These are phyloP conservation scores for Penicillium antarcticum DNA, from an alignment of 495 filamentous ascomycete species.

Conservation along the genomic window DNA sequence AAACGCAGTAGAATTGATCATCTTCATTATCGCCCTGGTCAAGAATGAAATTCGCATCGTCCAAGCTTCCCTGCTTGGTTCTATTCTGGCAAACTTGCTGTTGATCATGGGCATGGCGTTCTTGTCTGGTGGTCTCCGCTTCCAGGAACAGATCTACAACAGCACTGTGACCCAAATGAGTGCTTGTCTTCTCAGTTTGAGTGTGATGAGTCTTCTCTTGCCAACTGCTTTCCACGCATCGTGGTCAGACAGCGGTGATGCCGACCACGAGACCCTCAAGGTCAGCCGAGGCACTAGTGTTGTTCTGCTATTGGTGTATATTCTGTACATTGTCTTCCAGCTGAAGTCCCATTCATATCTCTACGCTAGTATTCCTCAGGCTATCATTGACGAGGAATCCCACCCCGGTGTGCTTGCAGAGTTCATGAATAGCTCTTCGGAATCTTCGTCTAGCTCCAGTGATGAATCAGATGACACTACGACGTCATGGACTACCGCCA, in stretches of 20 bases:
- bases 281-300: conserved; percentile 89
- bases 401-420: conserved; percentile 80
- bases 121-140: conserved; percentile 79
- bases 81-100: conserved; percentile 82
- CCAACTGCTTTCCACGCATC: conserved; percentile 93
- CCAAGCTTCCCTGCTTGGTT: conserved; percentile 83
- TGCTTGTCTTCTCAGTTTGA: conserved; percentile 83
- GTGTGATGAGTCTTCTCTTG: conserved; percentile 79
- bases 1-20: conserved; percentile 87
- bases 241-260: conserved; percentile 57
- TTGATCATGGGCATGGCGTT: conserved; percentile 92
- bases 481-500: conserved; percentile 70
- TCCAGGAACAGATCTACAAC: conserved; percentile 92
- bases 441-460: conserved; percentile 58
- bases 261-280: conserved; percentile 68
- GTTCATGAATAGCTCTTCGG: conserved; percentile 69
- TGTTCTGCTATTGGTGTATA: conserved; percentile 80
- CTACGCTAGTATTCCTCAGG: conserved; percentile 85
- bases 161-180: conserved; percentile 95
- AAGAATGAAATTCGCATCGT: conserved; percentile 82
- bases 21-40: conserved; percentile 53
- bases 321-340: conserved; percentile 85
- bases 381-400: conserved; percentile 84
- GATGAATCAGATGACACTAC: conserved; percentile 63
- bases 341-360: conserved; percentile 89